Evolutionary conservation across 192 early-diverging fungal genomes (phyloP), one percentile per base, ranked within the genome.

Genomic region (Mortierella alpina): DNA sequence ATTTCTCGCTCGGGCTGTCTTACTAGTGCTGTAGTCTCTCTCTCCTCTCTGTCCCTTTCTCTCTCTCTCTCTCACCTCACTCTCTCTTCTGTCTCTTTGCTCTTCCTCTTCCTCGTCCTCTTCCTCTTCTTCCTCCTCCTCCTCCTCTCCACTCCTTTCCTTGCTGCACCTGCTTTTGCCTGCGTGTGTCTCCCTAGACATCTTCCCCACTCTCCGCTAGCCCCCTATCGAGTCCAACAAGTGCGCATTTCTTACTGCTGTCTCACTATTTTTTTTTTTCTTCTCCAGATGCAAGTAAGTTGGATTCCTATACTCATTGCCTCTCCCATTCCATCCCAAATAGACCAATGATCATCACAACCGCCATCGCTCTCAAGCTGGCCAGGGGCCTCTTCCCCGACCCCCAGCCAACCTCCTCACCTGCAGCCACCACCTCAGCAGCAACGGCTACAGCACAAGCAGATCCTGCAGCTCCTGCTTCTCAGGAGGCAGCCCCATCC

Each of bases 261-360:
- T 51, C 51, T n/a, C 23, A 51, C 63, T n/a, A 47, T 20, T 23
- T 5, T 55, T 23, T 55, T 45, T 55, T 46, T 49, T 49, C 15
- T 58, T 68, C 17, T 56, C 13, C 6, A 15, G n/a, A n/a, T n/a
- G n/a, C n/a, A n/a, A n/a, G n/a, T n/a, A n/a, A n/a, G 20, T 0
- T 44, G 7, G 59, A 15, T 48, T 4, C 41, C 55, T 41, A 40
- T 58, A 40, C 44, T 62, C 14, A 6, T 51, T 20, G 49, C 7
- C 59, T 48, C 59, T 53, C 59, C 52, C 52, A 58, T 39, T 3
- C 9, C 2, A 9, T 10, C 48, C 40, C n/a, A 13, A 63, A 45
- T 3, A 61, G 44, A 7, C 15, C 5, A 61, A 80, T 80, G 77
- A 80, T 80, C 66, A 80, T 80, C 68, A 80, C 77, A n/a, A 23